A percentile compares a stretch with the other conserved stretches of the same genome.
Evolutionary conservation across 495 filamentous ascomycete species (phyloP).

Genomic region (Sporormia fimetaria): DNA sequence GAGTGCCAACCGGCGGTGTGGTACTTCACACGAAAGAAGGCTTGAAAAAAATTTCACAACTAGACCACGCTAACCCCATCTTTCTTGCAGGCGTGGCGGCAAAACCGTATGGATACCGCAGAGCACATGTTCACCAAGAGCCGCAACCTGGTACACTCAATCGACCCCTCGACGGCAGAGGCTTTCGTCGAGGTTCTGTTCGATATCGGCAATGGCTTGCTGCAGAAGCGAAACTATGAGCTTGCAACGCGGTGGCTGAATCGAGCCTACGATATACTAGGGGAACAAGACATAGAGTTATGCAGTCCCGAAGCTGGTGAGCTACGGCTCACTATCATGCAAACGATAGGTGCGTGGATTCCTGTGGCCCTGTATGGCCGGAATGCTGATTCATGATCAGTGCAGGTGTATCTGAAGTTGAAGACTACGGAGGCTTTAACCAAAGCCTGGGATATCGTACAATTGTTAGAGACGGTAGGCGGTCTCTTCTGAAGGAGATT

Average conservation of each 20-base stretch:
- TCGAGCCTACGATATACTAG: constrained; percentile 50
- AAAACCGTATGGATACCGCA: constrained; percentile 59
- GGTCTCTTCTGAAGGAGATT: not conserved
- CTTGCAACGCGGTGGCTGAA: constrained; percentile 63
- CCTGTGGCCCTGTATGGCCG: not conserved
- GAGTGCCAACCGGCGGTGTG: constrained; percentile 16
- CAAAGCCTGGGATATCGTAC: constrained; percentile 47
- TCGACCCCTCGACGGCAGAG: constrained; percentile 46
- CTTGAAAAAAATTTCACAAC: not conserved
- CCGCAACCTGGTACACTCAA: constrained; percentile 29
- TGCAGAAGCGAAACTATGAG: constrained; percentile 40
- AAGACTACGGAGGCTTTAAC: constrained; percentile 37
- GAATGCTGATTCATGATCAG: constrained; percentile 21
- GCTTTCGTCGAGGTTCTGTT: constrained; percentile 60
- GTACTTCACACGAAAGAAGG: not conserved
- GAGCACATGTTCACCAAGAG: constrained; percentile 63
- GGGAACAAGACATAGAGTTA: constrained; percentile 42
- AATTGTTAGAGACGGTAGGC: constrained; percentile 41
- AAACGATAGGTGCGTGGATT: constrained; percentile 29
- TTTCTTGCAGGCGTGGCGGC: constrained; percentile 57
- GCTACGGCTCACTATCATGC: constrained; percentile 53
- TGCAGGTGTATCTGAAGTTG: constrained; percentile 42
- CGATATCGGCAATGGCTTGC: constrained; percentile 55
- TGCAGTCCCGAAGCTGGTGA: constrained; percentile 51
- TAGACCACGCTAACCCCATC: constrained; percentile 4